Conservation (phyloP, 768 basidiomycete species). For the Sarcomyxa edulis region DNA sequence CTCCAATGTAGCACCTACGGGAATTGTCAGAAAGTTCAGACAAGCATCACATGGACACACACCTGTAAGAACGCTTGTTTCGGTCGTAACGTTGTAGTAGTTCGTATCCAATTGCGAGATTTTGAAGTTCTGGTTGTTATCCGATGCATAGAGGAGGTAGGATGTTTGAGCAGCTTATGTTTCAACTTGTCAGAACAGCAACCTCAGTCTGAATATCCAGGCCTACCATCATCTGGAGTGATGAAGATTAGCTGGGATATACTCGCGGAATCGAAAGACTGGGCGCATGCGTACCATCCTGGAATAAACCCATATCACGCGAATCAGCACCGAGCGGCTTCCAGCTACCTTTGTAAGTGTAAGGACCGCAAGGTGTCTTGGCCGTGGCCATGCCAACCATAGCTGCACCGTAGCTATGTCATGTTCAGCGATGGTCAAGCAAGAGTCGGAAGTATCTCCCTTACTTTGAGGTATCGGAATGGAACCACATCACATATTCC, state of each 20-base stretch:
- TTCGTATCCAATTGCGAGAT: slow-evolving; percentile 51
- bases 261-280: too few species aligned
- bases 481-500: slow-evolving; percentile 72
- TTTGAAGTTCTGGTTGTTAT: slow-evolving; percentile 69
- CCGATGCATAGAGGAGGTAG: slow-evolving; percentile 60
- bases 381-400: slow-evolving; percentile 58
- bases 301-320: slow-evolving; percentile 53
- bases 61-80: too few species aligned
- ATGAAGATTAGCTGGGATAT: slow-evolving; percentile 5
- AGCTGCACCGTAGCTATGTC: slow-evolving; percentile 55
- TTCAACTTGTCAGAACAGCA: neutral
- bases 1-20: slow-evolving; percentile 51
- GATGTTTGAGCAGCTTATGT: slow-evolving; percentile 36
- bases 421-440: neutral
- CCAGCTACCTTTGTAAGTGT: slow-evolving; percentile 48
- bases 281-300: slow-evolving; percentile 35
- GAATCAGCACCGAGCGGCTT: slow-evolving; percentile 55
- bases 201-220: neutral
- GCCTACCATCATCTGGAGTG: slow-evolving; percentile 33
- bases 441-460: neutral
- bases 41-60: slow-evolving; percentile 39
- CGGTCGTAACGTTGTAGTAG: slow-evolving; percentile 50
- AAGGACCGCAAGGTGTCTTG: slow-evolving; percentile 56
- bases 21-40: too few species aligned
- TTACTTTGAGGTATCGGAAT: slow-evolving; percentile 56